Evolutionary conservation across 169 alveolate species (phyloP).

Genomic region (Plasmodium vivax): DNA sequence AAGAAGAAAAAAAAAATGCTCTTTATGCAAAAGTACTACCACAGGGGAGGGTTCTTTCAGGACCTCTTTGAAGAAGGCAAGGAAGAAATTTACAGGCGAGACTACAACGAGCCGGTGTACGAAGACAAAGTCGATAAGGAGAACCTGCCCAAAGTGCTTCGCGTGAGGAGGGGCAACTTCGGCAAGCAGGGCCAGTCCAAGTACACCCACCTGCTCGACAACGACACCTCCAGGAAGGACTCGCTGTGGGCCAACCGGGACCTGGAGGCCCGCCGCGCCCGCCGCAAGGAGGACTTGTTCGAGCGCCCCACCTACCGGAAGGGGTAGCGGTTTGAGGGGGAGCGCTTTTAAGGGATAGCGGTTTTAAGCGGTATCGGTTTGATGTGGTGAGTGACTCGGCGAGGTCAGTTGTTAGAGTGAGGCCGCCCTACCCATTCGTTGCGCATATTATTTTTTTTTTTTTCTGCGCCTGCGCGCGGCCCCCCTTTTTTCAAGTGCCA

Average conservation of each 20-base stretch:
- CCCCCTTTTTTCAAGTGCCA: background rate
- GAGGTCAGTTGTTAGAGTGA: background rate
- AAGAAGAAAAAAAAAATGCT: conserved; percentile 75
- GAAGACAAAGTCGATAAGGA: conserved; percentile 87
- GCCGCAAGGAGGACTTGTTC: conserved; percentile 16
- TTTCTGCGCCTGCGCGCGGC: background rate
- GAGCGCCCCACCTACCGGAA: conserved; percentile 57
- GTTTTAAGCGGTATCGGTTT: background rate
- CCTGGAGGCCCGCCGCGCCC: background rate
- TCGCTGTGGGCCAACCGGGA: conserved; percentile 50
- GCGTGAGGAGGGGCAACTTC: conserved; percentile 89
- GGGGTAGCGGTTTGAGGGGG: background rate
- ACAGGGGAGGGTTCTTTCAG: conserved; percentile 90
- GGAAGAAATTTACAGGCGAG: conserved; percentile 87
- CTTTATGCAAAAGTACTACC: conserved; percentile 91
- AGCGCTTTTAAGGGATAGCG: background rate
- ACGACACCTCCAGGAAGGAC: conserved; percentile 92
- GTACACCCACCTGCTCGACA: conserved; percentile 95
- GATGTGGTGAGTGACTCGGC: background rate
- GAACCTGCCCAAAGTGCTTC: conserved; percentile 85
- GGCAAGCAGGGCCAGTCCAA: conserved; percentile 95
- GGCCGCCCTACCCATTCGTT: background rate
- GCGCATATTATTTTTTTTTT: background rate
- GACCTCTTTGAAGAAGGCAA: conserved; percentile 88
- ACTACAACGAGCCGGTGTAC: conserved; percentile 89